phyloP scores from a whole-genome alignment of 306 rosid species.

The Prunus mume region DNA sequence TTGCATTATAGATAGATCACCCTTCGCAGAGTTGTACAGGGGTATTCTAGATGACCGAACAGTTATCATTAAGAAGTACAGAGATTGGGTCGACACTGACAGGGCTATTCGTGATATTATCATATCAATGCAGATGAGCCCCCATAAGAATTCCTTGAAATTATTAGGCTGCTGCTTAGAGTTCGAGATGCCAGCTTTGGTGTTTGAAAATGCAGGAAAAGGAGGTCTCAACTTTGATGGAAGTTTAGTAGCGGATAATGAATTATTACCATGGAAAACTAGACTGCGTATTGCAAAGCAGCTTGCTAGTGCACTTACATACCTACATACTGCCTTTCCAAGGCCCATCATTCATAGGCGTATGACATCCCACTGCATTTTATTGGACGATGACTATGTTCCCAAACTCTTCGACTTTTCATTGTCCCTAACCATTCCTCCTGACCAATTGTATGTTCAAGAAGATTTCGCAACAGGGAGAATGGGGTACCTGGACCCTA shows the following conservation, averaged over 20 bases:
- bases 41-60: background rate
- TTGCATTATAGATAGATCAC: no score
- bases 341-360: background rate
- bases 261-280: background rate
- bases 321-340: background rate
- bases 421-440: background rate
- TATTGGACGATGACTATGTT: background rate
- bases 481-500: rapidly evolving
- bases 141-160: no score
- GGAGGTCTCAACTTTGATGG: background rate
- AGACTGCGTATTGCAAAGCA: background rate
- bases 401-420: background rate
- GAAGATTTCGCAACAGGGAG: rapidly evolving
- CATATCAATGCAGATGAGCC: no score
- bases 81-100: no score
- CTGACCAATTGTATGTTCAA: no score
- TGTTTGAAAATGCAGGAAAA: background rate
- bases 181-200: no score
- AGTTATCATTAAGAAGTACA: background rate
- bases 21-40: no score
- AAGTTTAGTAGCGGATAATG: background rate
- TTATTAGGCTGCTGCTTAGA: no score
- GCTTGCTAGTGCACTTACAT: background rate
- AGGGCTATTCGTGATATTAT: background rate
- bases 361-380: background rate